Percentiles rank a stretch among this genome's conserved stretches.
phyloP scores from a whole-genome alignment of 148 eudicot genomes.

The Mesembryanthemum crystallinum region DNA sequence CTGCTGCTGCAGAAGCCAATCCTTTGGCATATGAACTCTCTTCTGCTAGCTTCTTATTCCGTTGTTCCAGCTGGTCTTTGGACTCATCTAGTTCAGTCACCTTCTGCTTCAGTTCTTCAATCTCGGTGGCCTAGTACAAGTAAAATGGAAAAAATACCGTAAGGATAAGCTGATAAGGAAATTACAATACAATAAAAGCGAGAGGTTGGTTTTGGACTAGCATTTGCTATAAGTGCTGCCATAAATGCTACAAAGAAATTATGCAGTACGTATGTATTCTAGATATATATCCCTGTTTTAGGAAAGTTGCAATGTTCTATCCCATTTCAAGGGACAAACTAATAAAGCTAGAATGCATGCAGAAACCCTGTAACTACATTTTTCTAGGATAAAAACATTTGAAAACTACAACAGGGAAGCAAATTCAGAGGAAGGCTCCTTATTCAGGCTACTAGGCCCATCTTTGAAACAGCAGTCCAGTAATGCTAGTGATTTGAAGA shows the following conservation, averaged over 20 bases:
- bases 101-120: constrained; percentile 62
- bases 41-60: constrained; percentile 86
- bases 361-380: background rate
- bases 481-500: background rate
- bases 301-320: background rate
- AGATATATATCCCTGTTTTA: background rate
- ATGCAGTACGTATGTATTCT: background rate
- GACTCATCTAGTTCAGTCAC: constrained; percentile 48
- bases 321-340: background rate
- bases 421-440: background rate
- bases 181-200: too few relatives aligned
- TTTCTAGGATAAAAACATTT: background rate
- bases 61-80: constrained; percentile 71
- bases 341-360: background rate
- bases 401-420: background rate
- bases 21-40: constrained; percentile 98
- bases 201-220: too few relatives aligned
- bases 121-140: constrained; percentile 48
- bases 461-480: background rate
- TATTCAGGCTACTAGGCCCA: background rate
- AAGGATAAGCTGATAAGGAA: too few relatives aligned
- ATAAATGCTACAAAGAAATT: background rate
- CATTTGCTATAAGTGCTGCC: background rate
- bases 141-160: background rate
- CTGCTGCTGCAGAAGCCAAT: constrained; percentile 97